Percentiles rank a stretch among this genome's conserved stretches.
These are phyloP conservation scores for Cyclostephanos invisitatus DNA, from an alignment of 108 stramenopile genomes.

Conservation along the genomic window DNA sequence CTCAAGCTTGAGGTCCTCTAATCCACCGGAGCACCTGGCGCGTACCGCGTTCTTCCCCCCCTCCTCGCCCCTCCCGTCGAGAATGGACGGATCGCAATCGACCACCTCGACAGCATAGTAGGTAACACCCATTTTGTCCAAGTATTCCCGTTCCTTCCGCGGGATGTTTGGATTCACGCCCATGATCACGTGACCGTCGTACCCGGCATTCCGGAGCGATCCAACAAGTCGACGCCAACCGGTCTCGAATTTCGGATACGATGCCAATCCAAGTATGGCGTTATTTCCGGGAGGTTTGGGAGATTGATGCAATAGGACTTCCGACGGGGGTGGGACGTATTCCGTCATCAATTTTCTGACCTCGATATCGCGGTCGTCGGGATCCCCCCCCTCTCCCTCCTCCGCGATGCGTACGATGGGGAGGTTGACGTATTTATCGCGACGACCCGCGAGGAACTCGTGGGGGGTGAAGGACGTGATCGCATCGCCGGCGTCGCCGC, in stretches of 20 bases:
- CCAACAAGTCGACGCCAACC: constrained; percentile 61
- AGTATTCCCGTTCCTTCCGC: constrained; percentile 30
- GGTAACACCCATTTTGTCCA: constrained; percentile 47
- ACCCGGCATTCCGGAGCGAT: constrained; percentile 68
- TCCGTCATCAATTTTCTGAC: constrained; percentile 6
- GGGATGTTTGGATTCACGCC: constrained; percentile 56
- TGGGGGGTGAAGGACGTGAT: constrained; percentile 33
- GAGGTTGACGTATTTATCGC: constrained; percentile 40
- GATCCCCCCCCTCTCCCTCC: background rate
- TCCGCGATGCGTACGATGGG: constrained; percentile 12
- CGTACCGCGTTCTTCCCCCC: constrained; percentile 28
- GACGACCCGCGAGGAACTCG: constrained; percentile 37
- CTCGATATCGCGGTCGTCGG: background rate
- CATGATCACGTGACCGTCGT: constrained; percentile 70
- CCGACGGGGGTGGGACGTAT: constrained; percentile 32
- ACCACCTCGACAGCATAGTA: constrained; percentile 45
- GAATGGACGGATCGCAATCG: constrained; percentile 38
- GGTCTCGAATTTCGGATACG: constrained; percentile 35
- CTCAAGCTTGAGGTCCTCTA: constrained; percentile 62
- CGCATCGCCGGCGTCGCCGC: background rate
- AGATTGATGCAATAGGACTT: constrained; percentile 28
- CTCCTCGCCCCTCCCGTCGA: constrained; percentile 10
- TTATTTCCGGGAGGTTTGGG: constrained; percentile 33
- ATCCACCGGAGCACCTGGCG: constrained; percentile 36
- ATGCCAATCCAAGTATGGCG: constrained; percentile 47